Percentiles rank a stretch among this genome's conserved stretches.
These are phyloP conservation scores for Colletotrichum sp. DNA, from an alignment of 2,329 filamentous ascomycete genomes.

Conservation along the genomic window DNA sequence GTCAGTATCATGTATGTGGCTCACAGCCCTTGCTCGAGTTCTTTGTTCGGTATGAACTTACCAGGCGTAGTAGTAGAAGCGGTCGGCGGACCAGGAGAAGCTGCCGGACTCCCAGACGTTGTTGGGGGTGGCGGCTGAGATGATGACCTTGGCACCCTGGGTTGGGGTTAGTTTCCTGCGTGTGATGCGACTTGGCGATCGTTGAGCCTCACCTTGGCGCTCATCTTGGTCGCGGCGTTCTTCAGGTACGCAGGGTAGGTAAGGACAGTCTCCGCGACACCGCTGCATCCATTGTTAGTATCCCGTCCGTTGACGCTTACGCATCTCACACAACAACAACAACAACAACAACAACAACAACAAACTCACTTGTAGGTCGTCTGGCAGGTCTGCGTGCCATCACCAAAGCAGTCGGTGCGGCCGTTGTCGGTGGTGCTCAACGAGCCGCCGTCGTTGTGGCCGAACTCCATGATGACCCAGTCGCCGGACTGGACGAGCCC, in stretches of 20 bases:
- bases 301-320: slow-evolving; percentile 16
- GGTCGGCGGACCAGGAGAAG: slow-evolving; percentile 49
- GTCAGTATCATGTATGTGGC: background rate
- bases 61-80: slow-evolving; percentile 62
- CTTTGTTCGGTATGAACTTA: slow-evolving; percentile 32
- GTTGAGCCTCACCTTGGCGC: slow-evolving; percentile 41
- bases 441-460: slow-evolving; percentile 72
- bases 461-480: slow-evolving; percentile 73
- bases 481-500: slow-evolving; percentile 59
- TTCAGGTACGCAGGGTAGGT: slow-evolving; percentile 66
- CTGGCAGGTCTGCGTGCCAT: slow-evolving; percentile 56
- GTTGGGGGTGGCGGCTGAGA: slow-evolving; percentile 59
- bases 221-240: slow-evolving; percentile 58
- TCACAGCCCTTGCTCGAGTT: no score
- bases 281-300: slow-evolving; percentile 25
- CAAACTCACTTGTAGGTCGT: slow-evolving; percentile 48
- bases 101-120: slow-evolving; percentile 65
- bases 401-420: slow-evolving; percentile 61
- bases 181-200: background rate
- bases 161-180: background rate
- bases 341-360: background rate
- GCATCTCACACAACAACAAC: background rate
- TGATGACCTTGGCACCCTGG: slow-evolving; percentile 62
- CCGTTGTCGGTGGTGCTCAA: slow-evolving; percentile 62
- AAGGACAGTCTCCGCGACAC: slow-evolving; percentile 57